Percentiles rank a stretch among this genome's conserved stretches.
Evolutionary conservation across 441 rosid species (phyloP).

Genomic region (Theobroma grandiflorum): DNA sequence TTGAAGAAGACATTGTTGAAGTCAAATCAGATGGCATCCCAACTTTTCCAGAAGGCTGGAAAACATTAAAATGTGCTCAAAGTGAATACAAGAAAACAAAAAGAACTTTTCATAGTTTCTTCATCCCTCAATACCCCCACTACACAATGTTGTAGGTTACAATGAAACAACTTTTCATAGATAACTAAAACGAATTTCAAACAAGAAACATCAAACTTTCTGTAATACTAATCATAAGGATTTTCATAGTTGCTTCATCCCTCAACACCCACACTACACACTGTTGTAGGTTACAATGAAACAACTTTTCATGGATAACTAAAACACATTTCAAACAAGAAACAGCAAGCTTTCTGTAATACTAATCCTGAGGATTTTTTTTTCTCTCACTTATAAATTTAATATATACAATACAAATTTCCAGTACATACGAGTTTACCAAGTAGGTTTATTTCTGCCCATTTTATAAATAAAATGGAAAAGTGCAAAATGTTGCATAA

Average conservation of each 20-base stretch:
- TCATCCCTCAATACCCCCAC: neutral
- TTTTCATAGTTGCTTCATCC: neutral
- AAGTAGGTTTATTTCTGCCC: neutral
- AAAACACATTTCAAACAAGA: neutral
- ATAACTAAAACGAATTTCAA: neutral
- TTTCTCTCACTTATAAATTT: neutral
- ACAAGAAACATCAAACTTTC: neutral
- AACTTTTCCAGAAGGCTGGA: conserved; percentile 41
- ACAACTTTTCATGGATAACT: neutral
- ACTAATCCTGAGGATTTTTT: neutral
- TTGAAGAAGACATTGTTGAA: conserved; percentile 28
- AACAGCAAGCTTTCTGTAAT: neutral
- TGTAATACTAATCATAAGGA: neutral
- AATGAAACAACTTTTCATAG: neutral
- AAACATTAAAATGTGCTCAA: conserved; percentile 12
- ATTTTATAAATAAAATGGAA: neutral
- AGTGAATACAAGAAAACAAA: conserved; percentile 17
- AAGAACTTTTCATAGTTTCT: neutral
- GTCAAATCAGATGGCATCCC: conserved; percentile 40
- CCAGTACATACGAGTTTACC: neutral
- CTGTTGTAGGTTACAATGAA: neutral
- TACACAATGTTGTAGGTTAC: neutral
- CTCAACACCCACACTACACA: neutral
- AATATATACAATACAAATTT: too few species aligned
- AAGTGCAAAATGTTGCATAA: neutral